A percentile compares a stretch with the other conserved stretches of the same genome.
phyloP scores from a whole-genome alignment of 345 rosid genomes.

The Salix suchowensis region DNA sequence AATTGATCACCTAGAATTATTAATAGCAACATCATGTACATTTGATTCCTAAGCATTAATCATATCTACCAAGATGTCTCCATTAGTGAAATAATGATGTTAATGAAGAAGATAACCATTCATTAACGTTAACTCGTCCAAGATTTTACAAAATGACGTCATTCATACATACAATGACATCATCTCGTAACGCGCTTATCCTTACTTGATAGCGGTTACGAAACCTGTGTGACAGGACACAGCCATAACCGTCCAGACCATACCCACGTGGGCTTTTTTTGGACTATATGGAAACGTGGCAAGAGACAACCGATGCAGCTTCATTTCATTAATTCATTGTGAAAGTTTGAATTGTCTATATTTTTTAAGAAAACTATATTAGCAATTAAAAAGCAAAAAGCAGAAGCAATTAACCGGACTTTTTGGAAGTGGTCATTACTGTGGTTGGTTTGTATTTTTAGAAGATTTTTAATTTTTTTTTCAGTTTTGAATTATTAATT shows the following conservation, averaged over 20 bases:
- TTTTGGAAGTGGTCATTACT: too few relatives aligned
- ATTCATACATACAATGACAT: background rate
- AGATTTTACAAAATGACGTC: background rate
- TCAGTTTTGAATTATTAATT: too few relatives aligned
- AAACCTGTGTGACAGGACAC: constrained; percentile 34
- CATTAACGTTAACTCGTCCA: background rate
- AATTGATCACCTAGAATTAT: background rate
- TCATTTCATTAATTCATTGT: background rate
- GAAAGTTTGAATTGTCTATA: background rate
- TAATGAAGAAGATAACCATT: background rate
- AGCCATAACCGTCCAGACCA: constrained; percentile 18
- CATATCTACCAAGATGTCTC: background rate
- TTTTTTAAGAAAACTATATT: too few relatives aligned
- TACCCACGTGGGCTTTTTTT: constrained; percentile 1
- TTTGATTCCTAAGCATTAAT: too few relatives aligned
- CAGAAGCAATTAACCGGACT: background rate
- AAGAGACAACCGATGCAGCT: background rate
- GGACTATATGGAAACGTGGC: constrained; percentile 9
- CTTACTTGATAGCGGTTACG: constrained; percentile 29
- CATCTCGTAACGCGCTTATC: constrained; percentile 22
- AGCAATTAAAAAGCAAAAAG: background rate
- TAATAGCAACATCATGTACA: background rate
- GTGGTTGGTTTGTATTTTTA: too few relatives aligned
- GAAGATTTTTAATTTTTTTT: too few relatives aligned
- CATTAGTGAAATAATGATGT: background rate